Base-by-base conservation (phyloP, 768 basidiomycete genomes). In the Kwoniella newhampshirensis region DNA sequence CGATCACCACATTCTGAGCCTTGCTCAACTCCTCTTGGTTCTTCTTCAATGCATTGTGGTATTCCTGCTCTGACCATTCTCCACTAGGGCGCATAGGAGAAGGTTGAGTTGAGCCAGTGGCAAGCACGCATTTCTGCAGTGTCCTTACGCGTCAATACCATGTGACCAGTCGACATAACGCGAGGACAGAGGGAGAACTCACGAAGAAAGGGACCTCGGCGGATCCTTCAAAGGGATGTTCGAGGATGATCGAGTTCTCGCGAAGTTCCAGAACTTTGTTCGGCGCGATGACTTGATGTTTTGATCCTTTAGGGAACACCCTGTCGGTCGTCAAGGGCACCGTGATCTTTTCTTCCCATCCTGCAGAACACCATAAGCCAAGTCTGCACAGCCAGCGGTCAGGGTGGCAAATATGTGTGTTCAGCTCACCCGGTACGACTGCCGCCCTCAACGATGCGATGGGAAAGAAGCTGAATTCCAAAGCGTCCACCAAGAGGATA, bases 1-100 rank as follows among this genome's bases (percentile, higher is more conserved):
- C 81, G 12, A 88, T 81, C 4, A 87, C 80, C 3, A 88, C 79
- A 39, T 79, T 81, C 1, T 73, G 74, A 0, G 84, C 80, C 1
- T 69, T 72, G 51, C 80, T 75, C 47, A 87, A 78, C 3, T 66
- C 71, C 35, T 70, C 68, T 64, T 86, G 86, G 55, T 79, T 80
- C n/a, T 77, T 71, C 13, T 17, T n/a, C 2, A 70, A 44, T 1
- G 37, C 13, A 1, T 48, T 36, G n/a, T 52, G 40, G 45, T 47
- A 58, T 3, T 63, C 58, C 8, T 25, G 54, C 13, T 36, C 15
- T 7, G 60, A 53, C 20, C 51, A 42, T 15, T 54, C 58, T n/a
- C 43, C 28, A n/a, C 28, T 37, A 21, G 72, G 68, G 5, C 73
- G 64, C 67, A 70, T 72, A 8, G 74, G 74, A 15, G 65, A 46